Evolutionary conservation across 73 alveolate genomes (phyloP).

Genomic region (Paramecium sexaurelia): DNA sequence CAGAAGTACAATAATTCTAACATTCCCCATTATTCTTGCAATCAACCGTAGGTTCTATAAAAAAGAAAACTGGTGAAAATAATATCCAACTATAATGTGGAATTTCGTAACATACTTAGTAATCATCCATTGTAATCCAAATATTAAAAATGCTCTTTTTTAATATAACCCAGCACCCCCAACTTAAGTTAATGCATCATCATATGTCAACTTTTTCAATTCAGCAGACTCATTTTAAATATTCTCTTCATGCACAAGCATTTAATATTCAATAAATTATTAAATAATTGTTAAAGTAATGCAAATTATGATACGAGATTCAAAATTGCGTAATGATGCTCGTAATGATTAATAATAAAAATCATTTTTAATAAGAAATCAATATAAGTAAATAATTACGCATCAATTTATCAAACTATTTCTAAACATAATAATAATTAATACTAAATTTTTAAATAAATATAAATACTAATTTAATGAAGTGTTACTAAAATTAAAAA

Average conservation of each 20-base stretch:
- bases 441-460: no score
- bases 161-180: slow-evolving; percentile 58
- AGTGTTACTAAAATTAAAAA: no score
- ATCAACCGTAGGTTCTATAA: slow-evolving; percentile 1
- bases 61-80: slow-evolving; percentile 53
- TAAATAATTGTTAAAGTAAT: no score
- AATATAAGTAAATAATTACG: no score
- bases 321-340: no score
- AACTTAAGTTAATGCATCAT: slow-evolving; percentile 61
- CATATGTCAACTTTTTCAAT: slow-evolving; percentile 17
- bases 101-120: slow-evolving; percentile 8
- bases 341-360: no score
- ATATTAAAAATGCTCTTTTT: slow-evolving; percentile 55
- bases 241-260: background rate
- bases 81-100: slow-evolving; percentile 51
- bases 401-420: no score
- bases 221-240: background rate
- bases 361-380: no score
- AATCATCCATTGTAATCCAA: slow-evolving; percentile 59
- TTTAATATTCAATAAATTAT: background rate
- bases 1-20: background rate
- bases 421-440: no score
- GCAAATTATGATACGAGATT: background rate
- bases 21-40: slow-evolving; percentile 4
- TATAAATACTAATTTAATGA: no score